Evolutionary conservation across 2,329 filamentous ascomycete species (phyloP).

Genomic region (Colletotrichum tofieldiae): DNA sequence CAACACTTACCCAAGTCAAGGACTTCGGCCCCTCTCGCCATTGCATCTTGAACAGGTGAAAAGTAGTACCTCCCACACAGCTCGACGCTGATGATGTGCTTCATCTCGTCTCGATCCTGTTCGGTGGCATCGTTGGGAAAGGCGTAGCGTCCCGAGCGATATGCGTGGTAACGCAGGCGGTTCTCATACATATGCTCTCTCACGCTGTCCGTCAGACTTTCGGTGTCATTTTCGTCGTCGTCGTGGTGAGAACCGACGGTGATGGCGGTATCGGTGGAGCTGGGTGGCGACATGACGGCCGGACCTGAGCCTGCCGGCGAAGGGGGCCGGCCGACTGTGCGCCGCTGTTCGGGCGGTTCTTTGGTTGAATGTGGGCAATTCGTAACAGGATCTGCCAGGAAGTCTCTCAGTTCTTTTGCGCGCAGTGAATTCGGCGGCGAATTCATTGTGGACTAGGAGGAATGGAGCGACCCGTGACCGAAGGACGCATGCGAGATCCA

Average conservation of each 20-base stretch:
- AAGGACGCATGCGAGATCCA: constrained; percentile 6
- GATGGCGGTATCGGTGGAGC: constrained; percentile 41
- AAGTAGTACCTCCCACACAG: constrained; percentile 60
- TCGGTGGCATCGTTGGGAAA: constrained; percentile 62
- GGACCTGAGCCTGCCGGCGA: constrained; percentile 37
- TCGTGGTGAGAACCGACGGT: constrained; percentile 41
- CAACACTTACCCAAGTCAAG: constrained; percentile 63
- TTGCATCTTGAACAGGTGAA: constrained; percentile 58
- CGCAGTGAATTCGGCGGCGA: constrained; percentile 40
- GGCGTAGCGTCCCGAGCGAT: constrained; percentile 59
- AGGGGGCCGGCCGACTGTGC: constrained; percentile 24
- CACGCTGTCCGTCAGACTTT: constrained; percentile 60
- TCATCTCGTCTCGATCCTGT: constrained; percentile 59
- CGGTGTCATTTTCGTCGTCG: constrained; percentile 49
- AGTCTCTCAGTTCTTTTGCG: constrained; percentile 16
- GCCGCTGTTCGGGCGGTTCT: constrained; percentile 33
- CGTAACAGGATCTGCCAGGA: constrained; percentile 5
- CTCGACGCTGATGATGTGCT: constrained; percentile 58
- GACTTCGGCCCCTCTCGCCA: constrained; percentile 59
- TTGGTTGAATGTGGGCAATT: background rate
- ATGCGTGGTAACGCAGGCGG: constrained; percentile 58
- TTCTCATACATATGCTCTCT: constrained; percentile 61
- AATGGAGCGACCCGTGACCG: background rate
- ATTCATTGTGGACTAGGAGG: constrained; percentile 38
- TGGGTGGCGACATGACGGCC: constrained; percentile 29